phyloP scores from a whole-genome alignment of 441 rosid species.

The Adansonia grandidieri region DNA sequence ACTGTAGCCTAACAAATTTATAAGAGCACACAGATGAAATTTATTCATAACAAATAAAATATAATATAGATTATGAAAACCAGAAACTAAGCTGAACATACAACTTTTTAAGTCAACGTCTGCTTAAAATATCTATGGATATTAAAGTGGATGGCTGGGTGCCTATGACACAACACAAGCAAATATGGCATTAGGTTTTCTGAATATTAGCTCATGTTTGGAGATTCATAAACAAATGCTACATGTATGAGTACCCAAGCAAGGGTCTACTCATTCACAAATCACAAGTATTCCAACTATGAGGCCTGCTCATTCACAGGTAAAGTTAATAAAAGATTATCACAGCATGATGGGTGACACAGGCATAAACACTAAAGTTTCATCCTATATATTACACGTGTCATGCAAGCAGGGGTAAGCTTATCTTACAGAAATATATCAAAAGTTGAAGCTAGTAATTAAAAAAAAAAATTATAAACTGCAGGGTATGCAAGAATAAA shows the following conservation, averaged over 20 bases:
- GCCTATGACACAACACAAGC: background rate
- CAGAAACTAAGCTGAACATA: background rate
- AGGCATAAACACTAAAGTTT: background rate
- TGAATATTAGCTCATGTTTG: background rate
- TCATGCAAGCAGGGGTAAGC: background rate
- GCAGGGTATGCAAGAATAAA: background rate
- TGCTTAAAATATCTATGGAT: background rate
- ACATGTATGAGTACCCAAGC: background rate
- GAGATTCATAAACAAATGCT: background rate
- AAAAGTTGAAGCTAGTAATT: background rate
- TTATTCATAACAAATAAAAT: too few species aligned
- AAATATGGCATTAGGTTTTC: background rate
- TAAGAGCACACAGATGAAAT: background rate
- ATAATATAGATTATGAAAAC: constrained; percentile 4
- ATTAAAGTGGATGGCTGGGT: background rate
- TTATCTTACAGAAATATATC: background rate
- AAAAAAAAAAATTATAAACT: background rate
- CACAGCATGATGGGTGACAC: background rate
- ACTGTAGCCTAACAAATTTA: background rate
- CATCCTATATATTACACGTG: background rate
- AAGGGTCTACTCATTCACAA: background rate
- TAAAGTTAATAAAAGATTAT: background rate
- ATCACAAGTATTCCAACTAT: background rate
- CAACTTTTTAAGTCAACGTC: background rate
- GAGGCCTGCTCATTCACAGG: background rate